A percentile compares a stretch with the other conserved stretches of the same genome.
Conservation (phyloP, 805 yeast genomes). For the Brettanomyces nanus region DNA sequence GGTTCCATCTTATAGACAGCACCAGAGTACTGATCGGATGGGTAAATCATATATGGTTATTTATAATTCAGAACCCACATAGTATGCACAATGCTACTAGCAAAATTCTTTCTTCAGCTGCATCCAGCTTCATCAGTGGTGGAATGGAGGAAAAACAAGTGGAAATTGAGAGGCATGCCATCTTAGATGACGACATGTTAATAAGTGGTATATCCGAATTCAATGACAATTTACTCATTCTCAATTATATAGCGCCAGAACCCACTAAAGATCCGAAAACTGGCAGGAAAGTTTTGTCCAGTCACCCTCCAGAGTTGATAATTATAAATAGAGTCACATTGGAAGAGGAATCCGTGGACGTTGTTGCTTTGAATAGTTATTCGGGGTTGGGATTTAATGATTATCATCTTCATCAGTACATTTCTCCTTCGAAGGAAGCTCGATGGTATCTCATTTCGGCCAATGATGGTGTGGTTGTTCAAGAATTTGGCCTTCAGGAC, state of each 20-base stretch:
- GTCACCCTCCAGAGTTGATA: conserved; percentile 64
- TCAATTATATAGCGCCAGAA: conserved; percentile 42
- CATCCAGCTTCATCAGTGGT: conserved; percentile 40
- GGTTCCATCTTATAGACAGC: conserved; percentile 55
- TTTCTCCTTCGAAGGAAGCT: conserved; percentile 26
- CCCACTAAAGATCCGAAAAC: conserved; percentile 12
- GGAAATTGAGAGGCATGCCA: conserved; percentile 39
- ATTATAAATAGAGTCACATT: conserved; percentile 59
- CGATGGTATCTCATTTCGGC: conserved; percentile 70
- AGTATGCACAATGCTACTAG: conserved; percentile 1
- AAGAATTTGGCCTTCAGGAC: conserved; percentile 63
- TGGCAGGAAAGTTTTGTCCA: conserved; percentile 15
- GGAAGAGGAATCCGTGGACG: conserved; percentile 72
- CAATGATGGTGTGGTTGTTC: conserved; percentile 69
- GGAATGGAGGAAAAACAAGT: conserved; percentile 33
- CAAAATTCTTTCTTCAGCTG: conserved; percentile 41
- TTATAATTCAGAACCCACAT: conserved; percentile 11
- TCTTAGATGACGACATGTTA: conserved; percentile 41
- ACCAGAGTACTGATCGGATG: conserved; percentile 73
- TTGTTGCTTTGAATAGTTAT: conserved; percentile 52
- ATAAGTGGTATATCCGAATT: conserved; percentile 76
- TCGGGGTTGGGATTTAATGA: conserved; percentile 70
- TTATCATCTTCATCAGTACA: conserved; percentile 53
- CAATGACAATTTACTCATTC: conserved; percentile 55
- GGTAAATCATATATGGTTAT: conserved; percentile 72